Percentiles rank a stretch among this genome's conserved stretches.
Evolutionary conservation across 495 filamentous ascomycete species (phyloP).

Genomic region (Daldinia grandis): DNA sequence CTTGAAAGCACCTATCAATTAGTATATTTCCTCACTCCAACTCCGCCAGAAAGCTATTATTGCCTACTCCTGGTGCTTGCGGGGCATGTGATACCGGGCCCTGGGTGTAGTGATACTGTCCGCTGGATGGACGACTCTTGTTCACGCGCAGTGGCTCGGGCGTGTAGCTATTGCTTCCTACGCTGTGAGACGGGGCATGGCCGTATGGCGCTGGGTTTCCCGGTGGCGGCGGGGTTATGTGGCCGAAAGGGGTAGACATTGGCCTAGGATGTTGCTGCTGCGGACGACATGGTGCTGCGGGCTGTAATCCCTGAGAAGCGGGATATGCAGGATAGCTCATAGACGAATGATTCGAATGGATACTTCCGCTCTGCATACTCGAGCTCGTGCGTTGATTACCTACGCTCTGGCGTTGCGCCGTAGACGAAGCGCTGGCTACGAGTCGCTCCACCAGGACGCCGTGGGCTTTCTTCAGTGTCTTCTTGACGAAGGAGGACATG

Average conservation of each 20-base stretch:
- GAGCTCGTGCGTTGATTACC: conserved; percentile 18
- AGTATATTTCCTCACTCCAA: conserved; percentile 18
- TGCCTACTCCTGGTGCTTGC: neutral
- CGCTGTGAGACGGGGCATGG: neutral
- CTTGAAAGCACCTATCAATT: neutral
- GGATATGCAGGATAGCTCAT: conserved; percentile 1
- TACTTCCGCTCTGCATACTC: conserved; percentile 19
- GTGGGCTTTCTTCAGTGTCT: conserved; percentile 76
- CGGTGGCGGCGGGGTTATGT: neutral
- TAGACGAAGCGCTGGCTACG: conserved; percentile 42
- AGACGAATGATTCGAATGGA: conserved; percentile 9
- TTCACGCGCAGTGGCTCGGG: conserved; percentile 36
- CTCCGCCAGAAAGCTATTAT: conserved; percentile 22
- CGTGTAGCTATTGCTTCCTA: neutral
- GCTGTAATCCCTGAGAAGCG: neutral
- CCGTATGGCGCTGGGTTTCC: neutral
- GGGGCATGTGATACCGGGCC: neutral
- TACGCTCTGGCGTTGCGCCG: neutral
- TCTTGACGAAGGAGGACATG: conserved; percentile 76
- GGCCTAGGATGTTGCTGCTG: neutral
- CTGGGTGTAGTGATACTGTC: neutral
- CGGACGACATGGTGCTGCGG: neutral
- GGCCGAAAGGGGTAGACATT: neutral
- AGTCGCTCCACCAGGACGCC: conserved; percentile 70
- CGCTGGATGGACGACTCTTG: neutral